Evolutionary conservation across 2,329 filamentous ascomycete species (phyloP).

Genomic region (Lasiodiplodia sp.): DNA sequence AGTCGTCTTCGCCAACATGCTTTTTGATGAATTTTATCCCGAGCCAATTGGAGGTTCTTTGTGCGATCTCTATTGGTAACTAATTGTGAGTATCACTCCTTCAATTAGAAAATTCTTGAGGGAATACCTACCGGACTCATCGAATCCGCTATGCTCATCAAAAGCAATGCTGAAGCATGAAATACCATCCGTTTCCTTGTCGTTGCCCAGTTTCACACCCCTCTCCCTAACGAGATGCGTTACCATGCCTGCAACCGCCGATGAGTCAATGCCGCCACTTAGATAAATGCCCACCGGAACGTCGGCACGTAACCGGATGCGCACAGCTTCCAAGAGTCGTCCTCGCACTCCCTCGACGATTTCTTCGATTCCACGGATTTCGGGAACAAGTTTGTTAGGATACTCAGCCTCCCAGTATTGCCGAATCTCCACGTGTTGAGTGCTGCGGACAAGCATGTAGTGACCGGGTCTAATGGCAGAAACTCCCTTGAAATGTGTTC

Average conservation of each 20-base stretch:
- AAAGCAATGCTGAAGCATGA: constrained; percentile 63
- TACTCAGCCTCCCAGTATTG: constrained; percentile 64
- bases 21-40: constrained; percentile 55
- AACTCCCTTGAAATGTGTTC: constrained; percentile 61
- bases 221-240: constrained; percentile 58
- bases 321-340: constrained; percentile 59
- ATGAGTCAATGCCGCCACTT: constrained; percentile 66
- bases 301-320: constrained; percentile 62
- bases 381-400: constrained; percentile 53
- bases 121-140: constrained; percentile 51
- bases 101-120: too few species aligned
- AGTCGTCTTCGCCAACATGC: constrained; percentile 52
- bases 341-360: constrained; percentile 60
- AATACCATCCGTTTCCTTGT: constrained; percentile 46
- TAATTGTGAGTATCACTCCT: not conserved
- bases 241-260: constrained; percentile 63
- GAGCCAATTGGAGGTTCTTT: constrained; percentile 57
- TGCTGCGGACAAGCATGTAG: constrained; percentile 31
- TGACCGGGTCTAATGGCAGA: constrained; percentile 43
- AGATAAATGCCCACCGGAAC: constrained; percentile 66
- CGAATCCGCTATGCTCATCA: constrained; percentile 55
- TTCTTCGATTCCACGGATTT: constrained; percentile 58
- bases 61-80: constrained; percentile 52
- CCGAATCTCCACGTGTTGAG: constrained; percentile 41
- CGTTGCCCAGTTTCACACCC: constrained; percentile 56